Percentiles rank a stretch among this genome's conserved stretches.
These are phyloP conservation scores for Cyclocybe aegerita DNA, from an alignment of 768 basidiomycete species.

Conservation along the genomic window DNA sequence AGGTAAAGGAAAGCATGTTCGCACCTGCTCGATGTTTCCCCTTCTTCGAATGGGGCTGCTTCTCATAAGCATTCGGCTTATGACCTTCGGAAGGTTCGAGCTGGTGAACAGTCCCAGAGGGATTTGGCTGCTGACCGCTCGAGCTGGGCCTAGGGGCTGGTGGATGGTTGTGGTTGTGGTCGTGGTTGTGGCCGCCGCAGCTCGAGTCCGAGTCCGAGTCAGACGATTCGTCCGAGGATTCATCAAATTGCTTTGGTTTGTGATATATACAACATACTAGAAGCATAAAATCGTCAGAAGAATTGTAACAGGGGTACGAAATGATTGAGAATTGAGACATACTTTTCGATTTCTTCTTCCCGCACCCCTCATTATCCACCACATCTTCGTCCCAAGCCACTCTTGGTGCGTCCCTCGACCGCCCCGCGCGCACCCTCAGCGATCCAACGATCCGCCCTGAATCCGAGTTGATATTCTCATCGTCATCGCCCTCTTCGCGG, in stretches of 20 bases:
- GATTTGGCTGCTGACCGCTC: conserved; percentile 5
- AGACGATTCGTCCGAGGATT: conserved; percentile 69
- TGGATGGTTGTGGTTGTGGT: conserved; percentile 17
- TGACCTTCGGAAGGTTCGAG: conserved; percentile 24
- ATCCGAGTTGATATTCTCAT: conserved; percentile 11
- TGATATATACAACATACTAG: conserved; percentile 96
- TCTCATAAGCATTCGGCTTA: conserved; percentile 54
- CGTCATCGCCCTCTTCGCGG: conserved; percentile 23
- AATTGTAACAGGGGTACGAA: neutral
- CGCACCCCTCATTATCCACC: conserved; percentile 88
- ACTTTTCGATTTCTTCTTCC: conserved; percentile 95
- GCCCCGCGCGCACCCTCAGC: conserved; percentile 59
- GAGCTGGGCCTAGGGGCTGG: conserved; percentile 3
- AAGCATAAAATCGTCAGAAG: neutral
- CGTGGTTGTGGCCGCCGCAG: conserved; percentile 2
- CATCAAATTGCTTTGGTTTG: conserved; percentile 76
- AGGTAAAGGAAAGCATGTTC: neutral
- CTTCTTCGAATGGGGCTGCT: conserved; percentile 32
- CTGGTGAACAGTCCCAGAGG: conserved; percentile 13
- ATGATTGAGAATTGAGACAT: conserved; percentile 26
- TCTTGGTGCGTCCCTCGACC: conserved; percentile 40
- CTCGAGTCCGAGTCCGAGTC: conserved; percentile 46
- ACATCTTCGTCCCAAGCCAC: conserved; percentile 87
- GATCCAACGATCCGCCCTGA: conserved; percentile 39
- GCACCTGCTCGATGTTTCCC: conserved; percentile 29